These are phyloP conservation scores for Euphorbia celastroides DNA, from an alignment of 441 rosid species.

Conservation along the genomic window DNA sequence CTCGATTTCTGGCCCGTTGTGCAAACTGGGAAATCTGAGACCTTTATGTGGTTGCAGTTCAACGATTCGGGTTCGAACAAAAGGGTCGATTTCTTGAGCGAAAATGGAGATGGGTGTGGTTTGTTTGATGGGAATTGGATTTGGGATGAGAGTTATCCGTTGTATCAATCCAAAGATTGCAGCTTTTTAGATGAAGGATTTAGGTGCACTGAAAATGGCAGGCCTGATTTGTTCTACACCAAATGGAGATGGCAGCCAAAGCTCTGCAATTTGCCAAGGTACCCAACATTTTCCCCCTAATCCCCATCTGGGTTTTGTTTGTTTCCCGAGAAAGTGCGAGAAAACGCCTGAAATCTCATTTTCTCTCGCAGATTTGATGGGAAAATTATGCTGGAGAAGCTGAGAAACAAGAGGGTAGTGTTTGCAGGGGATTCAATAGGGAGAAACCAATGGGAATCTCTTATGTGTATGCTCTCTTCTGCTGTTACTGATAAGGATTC, in stretches of 20 bases:
- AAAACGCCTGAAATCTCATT: not conserved
- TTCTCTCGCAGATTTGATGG: constrained; percentile 85
- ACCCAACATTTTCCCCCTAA: too few species aligned
- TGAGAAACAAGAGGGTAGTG: constrained; percentile 59
- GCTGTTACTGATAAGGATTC: constrained; percentile 48
- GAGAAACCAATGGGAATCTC: constrained; percentile 95
- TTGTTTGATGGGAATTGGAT: constrained; percentile 89
- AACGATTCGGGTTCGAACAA: constrained; percentile 29
- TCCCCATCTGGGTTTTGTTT: too few species aligned
- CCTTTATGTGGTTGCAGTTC: constrained; percentile 50
- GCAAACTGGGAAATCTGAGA: constrained; percentile 34
- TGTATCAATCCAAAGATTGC: constrained; percentile 82
- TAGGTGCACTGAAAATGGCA: constrained; percentile 84
- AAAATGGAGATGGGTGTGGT: constrained; percentile 53
- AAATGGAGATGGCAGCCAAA: constrained; percentile 99
- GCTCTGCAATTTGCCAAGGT: constrained; percentile 88
- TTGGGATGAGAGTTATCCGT: constrained; percentile 92
- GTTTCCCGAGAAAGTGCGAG: constrained; percentile 9
- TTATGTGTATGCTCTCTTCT: constrained; percentile 79
- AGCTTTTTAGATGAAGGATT: constrained; percentile 80
- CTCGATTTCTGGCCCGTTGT: constrained; percentile 50
- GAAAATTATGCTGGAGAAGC: constrained; percentile 67
- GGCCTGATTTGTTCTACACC: constrained; percentile 82
- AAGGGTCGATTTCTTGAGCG: constrained; percentile 53
- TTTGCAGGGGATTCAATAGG: constrained; percentile 93